Base-by-base conservation (phyloP, 2,329 filamentous ascomycete species). In the Elsinoe necatrix region DNA sequence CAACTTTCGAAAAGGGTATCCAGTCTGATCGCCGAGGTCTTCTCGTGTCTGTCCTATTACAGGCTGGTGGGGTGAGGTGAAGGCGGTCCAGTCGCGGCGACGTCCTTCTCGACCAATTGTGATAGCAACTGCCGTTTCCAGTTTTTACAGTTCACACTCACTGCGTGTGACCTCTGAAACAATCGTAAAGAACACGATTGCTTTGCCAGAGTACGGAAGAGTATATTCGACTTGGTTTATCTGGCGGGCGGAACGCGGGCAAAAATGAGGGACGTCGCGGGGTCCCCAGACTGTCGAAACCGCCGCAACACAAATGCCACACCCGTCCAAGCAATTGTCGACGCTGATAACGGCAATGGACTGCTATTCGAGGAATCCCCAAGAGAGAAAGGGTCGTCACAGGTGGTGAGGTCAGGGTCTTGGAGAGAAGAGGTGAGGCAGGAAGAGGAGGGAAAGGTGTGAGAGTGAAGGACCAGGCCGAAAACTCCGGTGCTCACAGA, bases 401-500 rank as follows among this genome's bases (percentile, higher is more conserved):
- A 12, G 20, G 34, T 20, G 29, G 12, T 52, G 25, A 34, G 20
- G 25, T 34, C 29, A 52, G 29, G 29, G 29, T 34, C 20, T 20
- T 12, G 21, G 34, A 34, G 29, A 25, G 14, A 18, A 25, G 48
- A 39, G 29, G 48, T 52, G 48, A 39, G 48, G 25, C 18, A 52
- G 45, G 45, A 50, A 35, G 27, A 35, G 29, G 27, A 52, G 31
- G 48, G 25, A 52, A 34, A 37, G 48, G 29, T 23, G 31, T 37
- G 48, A 34, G 34, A 52, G 48, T 39, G 31, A 16, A 29, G 14
- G 16, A 45, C 20, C 41, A 35, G 48, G 48, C 48, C 48, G 48
- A 52, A 52, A 52, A 52, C 48, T 52, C 48, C 48, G 48, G 48
- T 52, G 48, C 31, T 52, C 48, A 52, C 48, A 52, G 48, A 52